Base-by-base conservation (phyloP, 1,139 yeast species). In the Candida gigantensis region DNA sequence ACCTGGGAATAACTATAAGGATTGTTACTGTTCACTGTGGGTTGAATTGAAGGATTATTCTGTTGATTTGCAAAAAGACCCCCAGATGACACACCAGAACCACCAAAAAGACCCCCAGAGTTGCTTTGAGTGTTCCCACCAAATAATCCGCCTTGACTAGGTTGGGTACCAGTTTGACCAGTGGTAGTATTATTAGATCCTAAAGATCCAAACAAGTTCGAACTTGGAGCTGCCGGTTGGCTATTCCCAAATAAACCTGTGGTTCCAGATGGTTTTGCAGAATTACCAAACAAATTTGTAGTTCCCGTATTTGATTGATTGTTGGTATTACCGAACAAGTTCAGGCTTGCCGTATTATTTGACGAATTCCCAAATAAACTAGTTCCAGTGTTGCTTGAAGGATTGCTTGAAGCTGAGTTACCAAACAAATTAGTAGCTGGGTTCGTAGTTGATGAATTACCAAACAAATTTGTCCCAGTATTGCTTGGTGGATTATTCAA, bases 1-100 rank as follows among this genome's bases (percentile, higher is more conserved):
- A 57, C 55, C 24, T 50, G 46, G 33, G 54, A 54, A 23, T 53
- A 55, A 31, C 53, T 55, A 41, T 62, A 64, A 1, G 68, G 67
- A 30, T 61, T 44, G n/a, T 14, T n/a, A 17, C 36, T 39, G 21
- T 35, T 44, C 12, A 48, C 34, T 11, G 34, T 35, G 7, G 39
- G 36, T 4, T 37, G 32, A 28, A 31, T 20, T 21, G 27, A 36
- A 6, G 26, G 34, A 24, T 12, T 24, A 24, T 24, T 35, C 5
- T 21, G 36, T 8, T 25, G 30, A 15, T 27, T 31, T 15, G 37
- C 42, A 38, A 39, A 42, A 14, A 44, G 31, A 9, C 46, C 43
- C 19, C 37, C 36, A 11, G 35, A 17, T 19, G 17, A 11, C 9
- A 30, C 24, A 21, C 25, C 25, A 23, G 36, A 21, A 24, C 12